phyloP scores from a whole-genome alignment of 2,329 filamentous ascomycete species.

The Pseudocercospora crystallina region DNA sequence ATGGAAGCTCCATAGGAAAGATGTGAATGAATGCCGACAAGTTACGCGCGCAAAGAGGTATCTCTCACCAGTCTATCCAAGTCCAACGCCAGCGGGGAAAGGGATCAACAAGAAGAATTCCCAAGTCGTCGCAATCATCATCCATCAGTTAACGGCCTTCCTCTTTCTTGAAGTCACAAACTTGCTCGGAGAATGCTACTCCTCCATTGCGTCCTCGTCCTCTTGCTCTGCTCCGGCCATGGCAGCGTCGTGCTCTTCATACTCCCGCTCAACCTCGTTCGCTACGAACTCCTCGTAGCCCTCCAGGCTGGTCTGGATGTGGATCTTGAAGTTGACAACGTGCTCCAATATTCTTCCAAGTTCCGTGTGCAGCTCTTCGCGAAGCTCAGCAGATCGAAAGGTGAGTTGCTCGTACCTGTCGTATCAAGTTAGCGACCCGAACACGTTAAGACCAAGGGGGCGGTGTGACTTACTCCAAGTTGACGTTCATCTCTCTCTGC shows the following conservation, averaged over 20 bases:
- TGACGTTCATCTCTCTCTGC: constrained; percentile 93
- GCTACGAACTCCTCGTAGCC: constrained; percentile 93
- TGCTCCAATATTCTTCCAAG: constrained; percentile 96
- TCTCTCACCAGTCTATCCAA: too few species aligned
- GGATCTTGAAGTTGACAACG: constrained; percentile 97
- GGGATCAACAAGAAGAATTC: too few species aligned
- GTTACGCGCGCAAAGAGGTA: too few species aligned
- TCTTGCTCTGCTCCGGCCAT: constrained; percentile 13
- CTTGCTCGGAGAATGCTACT: constrained; percentile 1
- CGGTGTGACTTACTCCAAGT: constrained; percentile 72
- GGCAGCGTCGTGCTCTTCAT: constrained; percentile 50
- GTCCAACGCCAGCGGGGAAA: too few species aligned
- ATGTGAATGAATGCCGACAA: too few species aligned
- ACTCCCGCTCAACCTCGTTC: constrained; percentile 76
- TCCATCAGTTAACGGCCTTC: too few species aligned
- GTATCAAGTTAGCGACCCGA: neutral
- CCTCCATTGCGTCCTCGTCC: constrained; percentile 17
- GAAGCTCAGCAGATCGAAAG: constrained; percentile 75
- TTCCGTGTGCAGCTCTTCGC: constrained; percentile 97
- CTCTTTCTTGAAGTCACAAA: too few species aligned
- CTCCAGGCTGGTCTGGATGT: constrained; percentile 87
- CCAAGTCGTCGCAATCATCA: too few species aligned
- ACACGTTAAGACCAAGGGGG: neutral
- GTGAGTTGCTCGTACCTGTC: constrained; percentile 84
- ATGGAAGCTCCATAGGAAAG: too few species aligned